A percentile compares a stretch with the other conserved stretches of the same genome.
These are phyloP conservation scores for Scutellaria galericulata DNA, from an alignment of 257 asterid species.

Conservation along the genomic window DNA sequence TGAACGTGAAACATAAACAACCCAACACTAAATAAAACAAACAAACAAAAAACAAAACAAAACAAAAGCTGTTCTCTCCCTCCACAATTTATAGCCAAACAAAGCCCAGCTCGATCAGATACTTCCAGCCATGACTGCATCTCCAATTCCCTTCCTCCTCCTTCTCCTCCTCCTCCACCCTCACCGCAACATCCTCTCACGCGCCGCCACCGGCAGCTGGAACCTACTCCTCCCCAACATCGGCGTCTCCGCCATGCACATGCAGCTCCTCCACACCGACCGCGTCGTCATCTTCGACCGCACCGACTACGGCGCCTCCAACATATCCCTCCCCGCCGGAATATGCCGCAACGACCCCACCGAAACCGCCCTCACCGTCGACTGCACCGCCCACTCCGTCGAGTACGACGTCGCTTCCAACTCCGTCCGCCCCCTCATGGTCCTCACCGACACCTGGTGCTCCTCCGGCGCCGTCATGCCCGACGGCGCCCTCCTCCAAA, in stretches of 20 bases:
- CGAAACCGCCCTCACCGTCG: slow-evolving; percentile 30
- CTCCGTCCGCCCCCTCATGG: slow-evolving; percentile 60
- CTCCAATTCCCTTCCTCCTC: slow-evolving; percentile 24
- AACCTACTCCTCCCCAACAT: slow-evolving; percentile 45
- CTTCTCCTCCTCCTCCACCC: slow-evolving; percentile 48
- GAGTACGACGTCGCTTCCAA: slow-evolving; percentile 50
- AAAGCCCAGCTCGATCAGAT: too few species aligned
- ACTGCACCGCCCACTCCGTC: slow-evolving; percentile 74
- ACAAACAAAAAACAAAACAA: too few species aligned
- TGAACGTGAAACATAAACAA: too few species aligned
- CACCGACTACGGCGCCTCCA: slow-evolving; percentile 64
- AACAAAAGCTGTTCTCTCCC: too few species aligned
- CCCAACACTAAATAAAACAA: too few species aligned
- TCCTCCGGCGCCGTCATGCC: slow-evolving; percentile 63
- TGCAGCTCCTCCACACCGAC: slow-evolving; percentile 73
- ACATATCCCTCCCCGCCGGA: slow-evolving; percentile 57
- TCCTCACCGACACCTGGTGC: slow-evolving; percentile 67
- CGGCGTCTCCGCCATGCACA: slow-evolving; percentile 73
- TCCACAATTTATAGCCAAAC: too few species aligned
- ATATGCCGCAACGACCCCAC: slow-evolving; percentile 43
- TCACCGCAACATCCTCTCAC: slow-evolving; percentile 42
- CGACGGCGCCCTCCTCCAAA: slow-evolving; percentile 53
- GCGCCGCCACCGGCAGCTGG: slow-evolving; percentile 56
- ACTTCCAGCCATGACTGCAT: background rate
- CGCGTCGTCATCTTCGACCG: slow-evolving; percentile 67